A percentile compares a stretch with the other conserved stretches of the same genome.
phyloP scores from a whole-genome alignment of 331 rosid genomes.

The Rhamnella rubrinervis region DNA sequence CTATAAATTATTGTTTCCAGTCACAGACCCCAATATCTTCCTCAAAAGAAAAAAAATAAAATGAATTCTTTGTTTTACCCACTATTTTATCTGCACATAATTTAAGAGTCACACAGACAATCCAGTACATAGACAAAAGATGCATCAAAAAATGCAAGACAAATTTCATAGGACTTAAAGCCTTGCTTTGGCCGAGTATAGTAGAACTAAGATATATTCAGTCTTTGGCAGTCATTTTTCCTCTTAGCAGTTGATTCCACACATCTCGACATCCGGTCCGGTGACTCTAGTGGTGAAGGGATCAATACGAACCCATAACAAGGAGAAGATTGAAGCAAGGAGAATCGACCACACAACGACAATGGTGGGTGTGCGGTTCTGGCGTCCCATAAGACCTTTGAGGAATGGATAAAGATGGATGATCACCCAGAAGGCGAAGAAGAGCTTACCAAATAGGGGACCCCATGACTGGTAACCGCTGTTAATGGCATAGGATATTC shows the following conservation, averaged over 20 bases:
- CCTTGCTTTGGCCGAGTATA: constrained; percentile 18
- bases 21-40: too few species aligned
- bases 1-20: background rate
- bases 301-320: constrained; percentile 85
- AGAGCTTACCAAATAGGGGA: constrained; percentile 94
- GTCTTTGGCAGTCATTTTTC: too few species aligned
- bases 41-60: constrained; percentile 3
- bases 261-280: constrained; percentile 71
- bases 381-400: constrained; percentile 99
- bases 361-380: constrained; percentile 92
- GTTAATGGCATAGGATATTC: constrained; percentile 89
- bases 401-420: constrained; percentile 96
- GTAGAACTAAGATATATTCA: background rate
- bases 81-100: constrained; percentile 46
- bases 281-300: constrained; percentile 83
- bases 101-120: constrained; percentile 27
- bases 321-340: constrained; percentile 92
- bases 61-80: constrained; percentile 15
- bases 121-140: constrained; percentile 19
- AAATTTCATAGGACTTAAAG: background rate
- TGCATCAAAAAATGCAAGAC: constrained; percentile 6
- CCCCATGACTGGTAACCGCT: constrained; percentile 99
- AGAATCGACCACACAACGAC: constrained; percentile 97
- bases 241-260: constrained; percentile 96
- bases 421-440: constrained; percentile 99